Evolutionary conservation across 78 protist genomes (phyloP).

Genomic region (Protostelium mycophagum): DNA sequence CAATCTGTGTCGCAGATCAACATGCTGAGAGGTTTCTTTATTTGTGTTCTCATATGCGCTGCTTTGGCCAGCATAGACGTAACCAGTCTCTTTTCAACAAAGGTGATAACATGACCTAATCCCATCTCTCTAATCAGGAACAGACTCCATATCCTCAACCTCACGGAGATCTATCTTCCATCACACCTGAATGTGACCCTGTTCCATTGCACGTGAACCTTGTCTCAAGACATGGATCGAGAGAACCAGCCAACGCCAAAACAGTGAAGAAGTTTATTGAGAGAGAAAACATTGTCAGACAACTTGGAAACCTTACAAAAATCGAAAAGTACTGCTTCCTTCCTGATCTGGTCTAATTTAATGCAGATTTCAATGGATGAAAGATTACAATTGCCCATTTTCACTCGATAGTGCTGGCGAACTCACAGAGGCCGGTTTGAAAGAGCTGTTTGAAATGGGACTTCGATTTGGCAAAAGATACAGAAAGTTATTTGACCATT

Average conservation of each 20-base stretch:
- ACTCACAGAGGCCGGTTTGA: not conserved
- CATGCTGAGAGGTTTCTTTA: too few species aligned
- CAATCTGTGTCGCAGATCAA: too few species aligned
- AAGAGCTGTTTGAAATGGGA: not conserved
- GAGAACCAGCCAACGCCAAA: not conserved
- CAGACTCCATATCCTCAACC: too few species aligned
- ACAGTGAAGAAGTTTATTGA: not conserved
- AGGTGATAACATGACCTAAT: too few species aligned
- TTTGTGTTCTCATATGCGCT: too few species aligned
- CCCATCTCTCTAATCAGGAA: too few species aligned
- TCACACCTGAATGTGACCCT: not conserved
- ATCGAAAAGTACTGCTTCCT: not conserved
- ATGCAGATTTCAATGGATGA: not conserved
- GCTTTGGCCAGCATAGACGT: too few species aligned
- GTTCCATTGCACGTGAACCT: not conserved
- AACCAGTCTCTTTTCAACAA: too few species aligned
- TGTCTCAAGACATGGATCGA: not conserved
- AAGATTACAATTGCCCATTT: not conserved
- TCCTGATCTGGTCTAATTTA: too few species aligned
- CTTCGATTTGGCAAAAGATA: not conserved
- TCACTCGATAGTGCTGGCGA: not conserved
- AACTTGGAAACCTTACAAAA: not conserved
- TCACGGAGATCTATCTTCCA: too few species aligned
- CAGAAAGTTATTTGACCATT: not conserved
- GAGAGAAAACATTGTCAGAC: not conserved